Percentiles rank a stretch among this genome's conserved stretches.
These are phyloP conservation scores for Citrullus amarus DNA, from an alignment of 306 rosid species.

Conservation along the genomic window DNA sequence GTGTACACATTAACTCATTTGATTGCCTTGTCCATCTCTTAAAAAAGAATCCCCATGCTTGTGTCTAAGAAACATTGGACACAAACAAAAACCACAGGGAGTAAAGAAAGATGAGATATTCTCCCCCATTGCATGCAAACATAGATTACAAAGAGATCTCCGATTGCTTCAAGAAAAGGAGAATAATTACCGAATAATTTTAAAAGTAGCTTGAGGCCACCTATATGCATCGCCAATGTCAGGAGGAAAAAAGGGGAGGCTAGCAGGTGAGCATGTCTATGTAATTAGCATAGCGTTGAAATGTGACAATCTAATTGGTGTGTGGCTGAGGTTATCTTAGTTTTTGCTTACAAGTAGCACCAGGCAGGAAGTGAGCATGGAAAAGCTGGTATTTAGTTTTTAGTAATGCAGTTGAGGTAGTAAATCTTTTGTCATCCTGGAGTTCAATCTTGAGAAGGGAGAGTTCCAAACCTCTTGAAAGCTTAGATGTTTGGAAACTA, in stretches of 20 bases:
- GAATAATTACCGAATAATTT: background rate
- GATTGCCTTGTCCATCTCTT: background rate
- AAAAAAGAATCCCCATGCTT: background rate
- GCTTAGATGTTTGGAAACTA: background rate
- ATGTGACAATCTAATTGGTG: background rate
- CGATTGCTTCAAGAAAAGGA: background rate
- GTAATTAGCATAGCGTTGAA: background rate
- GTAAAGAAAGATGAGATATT: background rate
- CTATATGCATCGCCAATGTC: background rate
- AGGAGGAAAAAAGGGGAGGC: background rate
- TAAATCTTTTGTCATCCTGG: background rate
- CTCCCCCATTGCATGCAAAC: background rate
- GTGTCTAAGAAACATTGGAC: background rate
- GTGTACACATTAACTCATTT: background rate
- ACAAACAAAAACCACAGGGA: background rate
- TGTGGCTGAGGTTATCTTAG: background rate
- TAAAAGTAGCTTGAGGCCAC: background rate
- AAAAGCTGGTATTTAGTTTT: background rate
- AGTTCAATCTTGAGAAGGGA: background rate
- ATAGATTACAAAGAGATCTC: background rate
- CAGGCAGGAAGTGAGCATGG: background rate
- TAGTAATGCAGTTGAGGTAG: background rate
- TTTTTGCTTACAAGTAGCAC: background rate
- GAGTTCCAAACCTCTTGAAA: background rate
- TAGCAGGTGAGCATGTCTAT: background rate